These are phyloP conservation scores for Cryptomeria japonica DNA, from an alignment of 75 land plant species.

Conservation along the genomic window DNA sequence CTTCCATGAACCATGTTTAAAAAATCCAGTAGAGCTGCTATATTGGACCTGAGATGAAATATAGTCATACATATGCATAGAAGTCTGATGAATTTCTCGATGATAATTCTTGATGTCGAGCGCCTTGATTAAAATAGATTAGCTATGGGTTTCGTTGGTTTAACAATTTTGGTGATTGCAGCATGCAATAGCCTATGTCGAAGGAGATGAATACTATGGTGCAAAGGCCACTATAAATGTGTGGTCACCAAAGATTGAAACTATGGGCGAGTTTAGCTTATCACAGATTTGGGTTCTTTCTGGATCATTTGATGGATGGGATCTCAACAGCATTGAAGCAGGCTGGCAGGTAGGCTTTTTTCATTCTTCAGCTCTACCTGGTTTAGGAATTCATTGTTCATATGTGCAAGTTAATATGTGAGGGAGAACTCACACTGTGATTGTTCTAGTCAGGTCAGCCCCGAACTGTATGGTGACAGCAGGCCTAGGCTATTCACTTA, in stretches of 20 bases:
- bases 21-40: not conserved
- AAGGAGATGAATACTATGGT: constrained; percentile 59
- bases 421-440: constrained; percentile 36
- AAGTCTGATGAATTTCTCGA: not conserved
- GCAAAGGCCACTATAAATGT: constrained; percentile 93
- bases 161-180: constrained; percentile 13
- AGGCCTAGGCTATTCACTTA: constrained; percentile 76
- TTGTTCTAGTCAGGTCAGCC: constrained; percentile 87
- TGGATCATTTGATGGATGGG: constrained; percentile 82
- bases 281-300: constrained; percentile 94
- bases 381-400: not conserved
- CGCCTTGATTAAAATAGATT: too few species aligned
- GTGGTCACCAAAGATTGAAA: constrained; percentile 79
- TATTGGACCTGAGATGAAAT: not conserved
- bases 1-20: not conserved
- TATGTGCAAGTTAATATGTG: not conserved
- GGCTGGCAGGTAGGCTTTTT: constrained; percentile 86
- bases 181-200: constrained; percentile 91
- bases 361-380: not conserved
- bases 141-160: not conserved
- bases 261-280: constrained; percentile 84
- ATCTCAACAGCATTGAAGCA: constrained; percentile 97
- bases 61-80: not conserved
- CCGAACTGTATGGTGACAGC: constrained; percentile 74
- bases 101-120: not conserved